Conservation (phyloP, 306 rosid species). For the Bauhinia variegata region DNA sequence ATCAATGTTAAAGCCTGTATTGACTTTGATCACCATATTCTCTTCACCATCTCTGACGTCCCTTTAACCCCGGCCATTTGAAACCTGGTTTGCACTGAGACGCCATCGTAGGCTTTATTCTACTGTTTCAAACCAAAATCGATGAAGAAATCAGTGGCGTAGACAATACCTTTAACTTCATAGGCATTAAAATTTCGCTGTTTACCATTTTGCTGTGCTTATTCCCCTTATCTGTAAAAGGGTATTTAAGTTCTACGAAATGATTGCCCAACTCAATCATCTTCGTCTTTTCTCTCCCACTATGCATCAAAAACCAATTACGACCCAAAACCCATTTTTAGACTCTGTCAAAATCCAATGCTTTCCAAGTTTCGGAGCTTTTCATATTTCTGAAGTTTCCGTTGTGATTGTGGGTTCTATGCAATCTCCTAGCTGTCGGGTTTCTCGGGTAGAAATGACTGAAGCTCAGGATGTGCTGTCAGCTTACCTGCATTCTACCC, state of each 20-base stretch:
- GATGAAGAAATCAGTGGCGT: too few relatives aligned
- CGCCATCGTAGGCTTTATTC: too few relatives aligned
- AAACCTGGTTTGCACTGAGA: too few relatives aligned
- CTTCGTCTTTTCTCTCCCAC: conserved; percentile 30
- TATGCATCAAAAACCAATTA: conserved; percentile 20
- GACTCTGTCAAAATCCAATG: conserved; percentile 31
- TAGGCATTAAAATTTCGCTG: too few relatives aligned
- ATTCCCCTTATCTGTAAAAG: conserved; percentile 25
- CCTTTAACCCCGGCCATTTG: too few relatives aligned
- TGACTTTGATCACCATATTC: too few relatives aligned
- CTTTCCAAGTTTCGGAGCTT: conserved; percentile 30
- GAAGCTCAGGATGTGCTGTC: conserved; percentile 56
- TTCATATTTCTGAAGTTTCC: conserved; percentile 28
- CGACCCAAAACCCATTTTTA: conserved; percentile 37
- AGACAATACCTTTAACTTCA: too few relatives aligned
- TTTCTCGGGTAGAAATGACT: conserved; percentile 41
- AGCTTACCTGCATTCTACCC: conserved; percentile 70
- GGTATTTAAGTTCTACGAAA: conserved; percentile 30
- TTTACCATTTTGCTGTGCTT: conserved; percentile 30
- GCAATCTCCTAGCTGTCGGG: conserved; percentile 30
- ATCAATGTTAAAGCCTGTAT: too few relatives aligned
- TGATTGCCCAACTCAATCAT: conserved; percentile 44
- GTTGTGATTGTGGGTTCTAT: background rate
- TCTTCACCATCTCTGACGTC: too few relatives aligned
- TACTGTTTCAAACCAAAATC: too few relatives aligned